These are phyloP conservation scores for Durotheca rogersii DNA, from an alignment of 495 filamentous ascomycete species.

Conservation along the genomic window DNA sequence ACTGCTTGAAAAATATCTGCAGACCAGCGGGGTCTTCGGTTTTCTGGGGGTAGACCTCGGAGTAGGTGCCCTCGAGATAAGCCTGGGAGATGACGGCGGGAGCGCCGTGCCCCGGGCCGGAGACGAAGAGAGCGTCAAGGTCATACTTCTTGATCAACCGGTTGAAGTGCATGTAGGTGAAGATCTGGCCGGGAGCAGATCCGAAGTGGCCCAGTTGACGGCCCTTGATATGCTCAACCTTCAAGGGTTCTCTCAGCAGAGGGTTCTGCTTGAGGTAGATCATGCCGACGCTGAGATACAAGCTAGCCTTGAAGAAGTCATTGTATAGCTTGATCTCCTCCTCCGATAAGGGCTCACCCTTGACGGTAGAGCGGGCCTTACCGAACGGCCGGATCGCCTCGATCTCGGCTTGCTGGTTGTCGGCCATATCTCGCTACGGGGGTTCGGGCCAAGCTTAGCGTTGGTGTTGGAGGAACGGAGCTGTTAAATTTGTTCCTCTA, in stretches of 20 bases:
- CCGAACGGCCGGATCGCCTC: slow-evolving; percentile 64
- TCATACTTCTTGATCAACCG: slow-evolving; percentile 74
- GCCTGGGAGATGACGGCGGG: slow-evolving; percentile 67
- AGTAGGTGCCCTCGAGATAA: slow-evolving; percentile 75
- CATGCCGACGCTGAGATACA: slow-evolving; percentile 75
- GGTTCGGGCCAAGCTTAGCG: slow-evolving; percentile 8
- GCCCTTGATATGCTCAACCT: slow-evolving; percentile 63
- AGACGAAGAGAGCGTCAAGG: slow-evolving; percentile 66
- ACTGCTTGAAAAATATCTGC: slow-evolving; percentile 73
- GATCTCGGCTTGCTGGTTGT: slow-evolving; percentile 36
- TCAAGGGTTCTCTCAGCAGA: slow-evolving; percentile 63
- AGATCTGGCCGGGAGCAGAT: slow-evolving; percentile 69
- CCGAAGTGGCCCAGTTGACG: slow-evolving; percentile 74
- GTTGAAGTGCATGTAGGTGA: slow-evolving; percentile 78
- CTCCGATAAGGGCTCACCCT: slow-evolving; percentile 55
- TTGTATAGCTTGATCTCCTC: slow-evolving; percentile 66
- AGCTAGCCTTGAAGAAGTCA: slow-evolving; percentile 66
- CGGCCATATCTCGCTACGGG: slow-evolving; percentile 34
- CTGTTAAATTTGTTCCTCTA: too few species aligned
- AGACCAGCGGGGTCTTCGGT: slow-evolving; percentile 63
- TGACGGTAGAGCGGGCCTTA: slow-evolving; percentile 62
- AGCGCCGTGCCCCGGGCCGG: slow-evolving; percentile 71
- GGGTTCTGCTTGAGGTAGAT: slow-evolving; percentile 70
- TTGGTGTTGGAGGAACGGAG: too few species aligned
- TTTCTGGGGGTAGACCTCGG: slow-evolving; percentile 68